These are phyloP conservation scores for Neofusicoccum sp. DNA, from an alignment of 2,329 filamentous ascomycete species.

Conservation along the genomic window DNA sequence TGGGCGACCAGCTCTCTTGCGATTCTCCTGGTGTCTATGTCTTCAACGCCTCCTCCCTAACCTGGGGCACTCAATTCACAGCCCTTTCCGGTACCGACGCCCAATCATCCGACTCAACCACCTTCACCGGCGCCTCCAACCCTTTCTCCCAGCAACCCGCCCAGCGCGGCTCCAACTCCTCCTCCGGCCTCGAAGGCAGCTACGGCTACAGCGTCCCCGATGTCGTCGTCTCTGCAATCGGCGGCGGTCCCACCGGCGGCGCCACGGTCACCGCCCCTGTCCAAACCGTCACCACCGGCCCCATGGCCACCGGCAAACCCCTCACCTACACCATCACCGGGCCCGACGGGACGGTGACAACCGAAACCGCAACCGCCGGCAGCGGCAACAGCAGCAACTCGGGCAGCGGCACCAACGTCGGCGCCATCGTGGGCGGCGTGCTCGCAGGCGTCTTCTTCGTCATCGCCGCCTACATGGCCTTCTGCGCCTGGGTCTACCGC, in stretches of 20 bases:
- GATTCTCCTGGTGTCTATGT: slow-evolving; percentile 72
- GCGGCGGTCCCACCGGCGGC: slow-evolving; percentile 65
- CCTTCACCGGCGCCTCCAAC: slow-evolving; percentile 29
- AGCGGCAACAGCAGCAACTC: slow-evolving; percentile 25
- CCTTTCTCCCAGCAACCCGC: slow-evolving; percentile 55
- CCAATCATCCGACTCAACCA: slow-evolving; percentile 31
- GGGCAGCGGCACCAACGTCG: slow-evolving; percentile 48
- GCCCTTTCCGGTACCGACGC: slow-evolving; percentile 59
- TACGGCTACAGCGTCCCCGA: slow-evolving; percentile 72
- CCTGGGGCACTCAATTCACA: slow-evolving; percentile 72
- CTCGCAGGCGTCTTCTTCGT: slow-evolving; percentile 68
- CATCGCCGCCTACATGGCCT: slow-evolving; percentile 66
- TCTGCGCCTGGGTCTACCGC: slow-evolving; percentile 73
- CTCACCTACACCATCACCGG: slow-evolving; percentile 66
- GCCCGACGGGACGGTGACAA: slow-evolving; percentile 37
- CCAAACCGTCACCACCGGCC: slow-evolving; percentile 66
- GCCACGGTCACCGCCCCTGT: slow-evolving; percentile 70
- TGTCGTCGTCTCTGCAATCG: slow-evolving; percentile 65
- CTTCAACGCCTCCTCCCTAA: slow-evolving; percentile 71
- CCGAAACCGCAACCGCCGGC: slow-evolving; percentile 39
- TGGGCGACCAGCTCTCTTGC: slow-evolving; percentile 62
- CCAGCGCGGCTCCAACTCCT: slow-evolving; percentile 48
- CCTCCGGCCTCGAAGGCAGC: slow-evolving; percentile 59
- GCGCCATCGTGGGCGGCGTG: slow-evolving; percentile 60
- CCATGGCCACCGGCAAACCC: slow-evolving; percentile 69